Evolutionary conservation across 495 filamentous ascomycete genomes (phyloP), one percentile per base, ranked within the genome.

Genomic region (Pseudomonodictys pantanalensis): DNA sequence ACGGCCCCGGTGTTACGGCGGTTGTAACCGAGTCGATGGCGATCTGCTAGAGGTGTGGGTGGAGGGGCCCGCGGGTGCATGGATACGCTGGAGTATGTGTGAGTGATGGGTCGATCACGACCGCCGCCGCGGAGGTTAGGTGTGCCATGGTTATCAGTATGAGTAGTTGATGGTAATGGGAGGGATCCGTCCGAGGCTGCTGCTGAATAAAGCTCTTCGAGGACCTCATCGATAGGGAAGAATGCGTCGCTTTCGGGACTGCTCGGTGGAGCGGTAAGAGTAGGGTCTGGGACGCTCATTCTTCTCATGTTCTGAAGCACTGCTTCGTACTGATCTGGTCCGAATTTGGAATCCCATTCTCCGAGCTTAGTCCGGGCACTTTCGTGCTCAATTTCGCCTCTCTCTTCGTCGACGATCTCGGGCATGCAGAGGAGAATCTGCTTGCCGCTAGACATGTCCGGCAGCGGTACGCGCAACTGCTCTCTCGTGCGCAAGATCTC

Each of bases 371-470:
- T 15, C 12, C 38, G 20, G 38, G n/a, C n/a, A n/a, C n/a, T n/a
- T n/a, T n/a, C n/a, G n/a, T n/a, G n/a, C n/a, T n/a, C 12, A 3
- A n/a, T 41, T 15, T 41, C 12, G 38, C 12, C 20, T 15, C 15
- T 15, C 4, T n/a, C 15, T 3, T 28, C 43, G 6, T 46, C 18
- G 17, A 22, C 43, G 18, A 15, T 24, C 25, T 30, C 24, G 3
- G 29, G 47, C 7, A 51, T 10, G 2, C 11, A 3, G 24, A 51
- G 7, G 20, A 47, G 18, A 4, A 47, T 22, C 22, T 24, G 18
- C 6, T 22, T 11, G 20, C 43, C 52, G 62, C 64, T 43, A 66
- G 3, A 22, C 25, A 20, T 26, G 20, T 53, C 57, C 11, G 48
- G 48, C 28, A 44, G 18, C 25, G 38, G 17, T 15, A 47, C 3